These are phyloP conservation scores for Moesziomyces sp. DNA, from an alignment of 1,284 basidiomycete genomes.

Conservation along the genomic window DNA sequence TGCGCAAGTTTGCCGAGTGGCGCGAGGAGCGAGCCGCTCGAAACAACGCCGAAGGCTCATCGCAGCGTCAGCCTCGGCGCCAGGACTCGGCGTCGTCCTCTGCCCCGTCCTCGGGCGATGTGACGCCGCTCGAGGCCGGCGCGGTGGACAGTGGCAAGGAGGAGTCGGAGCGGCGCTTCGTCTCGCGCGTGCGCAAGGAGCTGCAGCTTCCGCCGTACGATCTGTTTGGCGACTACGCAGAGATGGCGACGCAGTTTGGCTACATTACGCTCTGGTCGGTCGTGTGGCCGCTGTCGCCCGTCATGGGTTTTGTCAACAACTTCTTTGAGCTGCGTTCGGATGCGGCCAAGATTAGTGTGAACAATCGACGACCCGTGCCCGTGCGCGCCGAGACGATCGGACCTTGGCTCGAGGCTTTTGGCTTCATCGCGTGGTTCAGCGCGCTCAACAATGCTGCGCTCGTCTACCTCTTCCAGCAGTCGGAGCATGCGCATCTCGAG, in stretches of 20 bases:
- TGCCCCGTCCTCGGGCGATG: constrained; percentile 17
- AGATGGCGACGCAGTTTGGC: constrained; percentile 87
- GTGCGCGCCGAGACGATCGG: constrained; percentile 88
- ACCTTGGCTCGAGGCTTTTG: constrained; percentile 87
- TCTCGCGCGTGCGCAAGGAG: constrained; percentile 81
- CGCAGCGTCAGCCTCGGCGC: neutral
- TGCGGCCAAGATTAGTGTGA: constrained; percentile 91
- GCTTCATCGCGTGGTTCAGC: constrained; percentile 54
- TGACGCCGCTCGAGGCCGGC: constrained; percentile 7
- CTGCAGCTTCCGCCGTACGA: constrained; percentile 81
- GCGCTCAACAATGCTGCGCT: constrained; percentile 58
- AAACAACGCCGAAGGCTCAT: constrained; percentile 3
- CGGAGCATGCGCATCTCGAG: constrained; percentile 18
- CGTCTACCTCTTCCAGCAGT: constrained; percentile 59
- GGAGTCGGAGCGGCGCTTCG: constrained; percentile 76
- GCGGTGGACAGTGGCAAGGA: constrained; percentile 1
- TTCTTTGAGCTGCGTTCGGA: constrained; percentile 91
- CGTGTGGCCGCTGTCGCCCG: constrained; percentile 88
- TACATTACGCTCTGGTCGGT: constrained; percentile 91
- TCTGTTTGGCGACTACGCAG: constrained; percentile 79
- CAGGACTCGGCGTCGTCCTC: constrained; percentile 11
- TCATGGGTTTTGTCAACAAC: constrained; percentile 75
- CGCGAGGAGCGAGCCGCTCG: constrained; percentile 22
- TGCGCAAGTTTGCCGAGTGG: constrained; percentile 68
- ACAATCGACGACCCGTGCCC: constrained; percentile 85